Evolutionary conservation across 2,329 filamentous ascomycete genomes (phyloP), one percentile per base, ranked within the genome.

Genomic region (Cercospora sp.): DNA sequence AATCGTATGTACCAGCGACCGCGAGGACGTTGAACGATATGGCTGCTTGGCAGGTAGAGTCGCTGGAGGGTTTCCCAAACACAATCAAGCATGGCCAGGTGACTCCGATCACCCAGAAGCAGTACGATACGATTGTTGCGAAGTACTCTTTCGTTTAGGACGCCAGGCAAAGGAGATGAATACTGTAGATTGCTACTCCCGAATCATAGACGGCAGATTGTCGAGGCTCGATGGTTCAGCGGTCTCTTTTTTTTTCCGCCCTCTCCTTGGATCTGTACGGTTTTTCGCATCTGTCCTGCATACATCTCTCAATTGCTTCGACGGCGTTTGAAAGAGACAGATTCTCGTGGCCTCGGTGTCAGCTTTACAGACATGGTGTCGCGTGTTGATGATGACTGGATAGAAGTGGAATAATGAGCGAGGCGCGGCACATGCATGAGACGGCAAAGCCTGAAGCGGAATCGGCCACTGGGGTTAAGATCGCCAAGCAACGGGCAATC

Each of bases 51-150:
- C 13, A 64, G 42, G 60, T 63, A 9, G 59, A 70, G 48, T 59
- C 66, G 9, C 40, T 69, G 33, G 40, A 68, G 12, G 69, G 67
- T 7, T 72, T 71, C 58, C 70, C 70, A n/a, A 64, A 57, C 16
- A 63, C 48, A 10, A 69, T 72, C 48, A 72, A 71, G 63, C 68
- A 72, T 57, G 68, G 70, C 5, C 48, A 62, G 18, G 70, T 72
- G 45, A 60, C 64, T 40, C 57, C 64, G 1, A 66, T 72, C 12
- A 71, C 55, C 16, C 70, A 69, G 45, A 60, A 13, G 23, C 70
- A 70, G 51, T 69, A 72, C 30, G 69, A 72, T 59, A 60, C 58
- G 5, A 59, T 72, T n/a, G 59, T 53, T 12, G 60, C 53, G 5
- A 69, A 64, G 33, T 69, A 71, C 20, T 8, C 12, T 7, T 57